Conservation (phyloP, 2,329 filamentous ascomycete genomes). For the Colletotrichum cuscutae region DNA sequence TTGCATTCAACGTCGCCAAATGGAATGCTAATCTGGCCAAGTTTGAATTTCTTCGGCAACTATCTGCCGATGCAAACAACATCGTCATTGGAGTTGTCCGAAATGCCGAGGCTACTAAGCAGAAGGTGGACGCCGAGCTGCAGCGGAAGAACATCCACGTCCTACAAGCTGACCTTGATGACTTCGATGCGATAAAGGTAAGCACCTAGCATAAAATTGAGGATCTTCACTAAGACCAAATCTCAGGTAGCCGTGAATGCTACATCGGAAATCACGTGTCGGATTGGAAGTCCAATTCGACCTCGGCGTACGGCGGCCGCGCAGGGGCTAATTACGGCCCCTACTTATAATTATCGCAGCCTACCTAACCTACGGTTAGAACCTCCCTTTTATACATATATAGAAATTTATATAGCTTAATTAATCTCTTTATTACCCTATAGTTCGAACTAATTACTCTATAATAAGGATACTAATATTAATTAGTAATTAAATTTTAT, state of each 20-base stretch:
- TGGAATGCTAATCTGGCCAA: neutral
- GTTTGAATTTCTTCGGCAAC: slow-evolving; percentile 38
- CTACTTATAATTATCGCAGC: too few relatives aligned
- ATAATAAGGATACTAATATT: too few relatives aligned
- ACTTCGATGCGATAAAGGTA: slow-evolving; percentile 50
- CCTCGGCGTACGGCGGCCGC: too few relatives aligned
- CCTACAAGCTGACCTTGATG: slow-evolving; percentile 55
- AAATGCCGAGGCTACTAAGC: slow-evolving; percentile 54
- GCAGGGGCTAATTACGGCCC: too few relatives aligned
- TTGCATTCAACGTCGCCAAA: neutral
- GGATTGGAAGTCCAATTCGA: too few relatives aligned
- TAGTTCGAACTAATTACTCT: too few relatives aligned
- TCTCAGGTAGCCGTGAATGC: neutral
- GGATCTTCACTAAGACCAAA: neutral
- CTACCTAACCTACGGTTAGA: too few relatives aligned
- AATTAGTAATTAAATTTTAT: too few relatives aligned
- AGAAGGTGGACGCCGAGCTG: slow-evolving; percentile 53
- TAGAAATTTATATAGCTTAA: too few relatives aligned
- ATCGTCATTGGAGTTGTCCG: slow-evolving; percentile 59
- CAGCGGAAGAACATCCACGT: slow-evolving; percentile 50
- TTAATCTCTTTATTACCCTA: too few relatives aligned
- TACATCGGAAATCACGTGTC: neutral
- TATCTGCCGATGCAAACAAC: slow-evolving; percentile 52
- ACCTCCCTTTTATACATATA: too few relatives aligned
- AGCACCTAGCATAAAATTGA: neutral